Base-by-base conservation (phyloP, 495 filamentous ascomycete species). In the Penicillium angulare region DNA sequence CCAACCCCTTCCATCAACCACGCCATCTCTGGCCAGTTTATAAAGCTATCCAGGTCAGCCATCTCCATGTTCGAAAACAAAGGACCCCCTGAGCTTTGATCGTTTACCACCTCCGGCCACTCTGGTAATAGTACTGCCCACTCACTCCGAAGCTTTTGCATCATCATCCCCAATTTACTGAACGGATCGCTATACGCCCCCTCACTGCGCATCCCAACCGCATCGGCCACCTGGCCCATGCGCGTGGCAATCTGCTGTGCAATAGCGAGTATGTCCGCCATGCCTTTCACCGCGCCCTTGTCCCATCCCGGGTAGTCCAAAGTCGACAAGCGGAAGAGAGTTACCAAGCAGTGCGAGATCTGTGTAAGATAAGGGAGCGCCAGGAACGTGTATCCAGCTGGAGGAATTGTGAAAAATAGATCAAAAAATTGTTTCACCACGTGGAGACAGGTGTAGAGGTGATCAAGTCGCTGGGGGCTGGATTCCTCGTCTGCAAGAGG, bases 261-360 rank as follows among this genome's bases (percentile, higher is more conserved):
- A 34, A 34, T 34, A 13, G n/a, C 32, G 18, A 22, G 17, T 29
- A 29, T 29, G 26, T 29, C 26, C 26, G 10, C 26, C 26, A 10
- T 29, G 26, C 26, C 26, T 29, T 29, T 29, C 26, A 29, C 26
- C 26, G 26, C 26, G 26, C 24, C 43, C 13, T 23, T 29, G 26
- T 63, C 55, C 59, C 59, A 63, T 5, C 47, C 52, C 1, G 59
- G 52, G 40, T 56, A 52, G 9, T 63, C 51, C 31, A 63, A 44
- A 10, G 53, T 59, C 2, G 59, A 56, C 0, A 63, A 44, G 0
- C 51, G 50, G 21, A 47, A 56, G 3, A 63, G 49, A 0, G 46
- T 29, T 1, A 59, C 33, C 7, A 62, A 13, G 32, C 45, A 59
- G 9, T 52, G 59, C 5, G 50, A 41, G 1, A 50, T n/a, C 18